Percentiles rank a stretch among this genome's conserved stretches.
Evolutionary conservation across 305 asterid species (phyloP).

Genomic region (Rubia balearica): DNA sequence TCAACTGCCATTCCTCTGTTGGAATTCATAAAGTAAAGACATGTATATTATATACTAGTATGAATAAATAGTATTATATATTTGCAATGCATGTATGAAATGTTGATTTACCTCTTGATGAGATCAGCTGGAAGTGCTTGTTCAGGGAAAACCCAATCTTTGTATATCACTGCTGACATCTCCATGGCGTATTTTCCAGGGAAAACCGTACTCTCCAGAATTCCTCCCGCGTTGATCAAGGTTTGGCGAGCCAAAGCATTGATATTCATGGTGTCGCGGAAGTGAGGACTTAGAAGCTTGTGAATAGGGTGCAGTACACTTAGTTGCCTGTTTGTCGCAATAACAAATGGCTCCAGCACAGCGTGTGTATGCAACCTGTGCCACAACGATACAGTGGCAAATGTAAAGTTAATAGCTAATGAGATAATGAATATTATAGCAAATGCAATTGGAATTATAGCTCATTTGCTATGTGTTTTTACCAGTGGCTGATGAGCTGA

Average conservation of each 20-base stretch:
- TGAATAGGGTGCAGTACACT: constrained; percentile 31
- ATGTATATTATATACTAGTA: too few species aligned
- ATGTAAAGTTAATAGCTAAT: neutral
- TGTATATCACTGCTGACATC: constrained; percentile 25
- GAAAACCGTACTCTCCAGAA: constrained; percentile 25
- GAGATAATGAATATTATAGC: neutral
- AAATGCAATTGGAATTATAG: neutral
- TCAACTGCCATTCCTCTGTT: constrained; percentile 53
- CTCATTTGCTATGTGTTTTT: neutral
- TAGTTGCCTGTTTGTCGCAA: constrained; percentile 31
- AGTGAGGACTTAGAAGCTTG: constrained; percentile 32
- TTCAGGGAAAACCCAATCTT: constrained; percentile 28
- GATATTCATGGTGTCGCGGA: constrained; percentile 29
- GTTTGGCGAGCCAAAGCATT: constrained; percentile 31
- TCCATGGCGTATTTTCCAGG: constrained; percentile 33
- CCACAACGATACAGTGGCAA: neutral
- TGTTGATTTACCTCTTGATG: constrained; percentile 20
- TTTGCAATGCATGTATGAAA: too few species aligned
- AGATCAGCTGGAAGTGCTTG: constrained; percentile 34
- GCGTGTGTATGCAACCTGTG: constrained; percentile 31
- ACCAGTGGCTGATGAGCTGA: constrained; percentile 31
- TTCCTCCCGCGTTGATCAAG: constrained; percentile 26
- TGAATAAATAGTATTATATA: too few species aligned
- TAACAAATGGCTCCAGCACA: constrained; percentile 25
- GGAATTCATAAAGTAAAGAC: too few species aligned